These are phyloP conservation scores for Stenocarpella maydis DNA, from an alignment of 2,329 filamentous ascomycete genomes.

Conservation along the genomic window DNA sequence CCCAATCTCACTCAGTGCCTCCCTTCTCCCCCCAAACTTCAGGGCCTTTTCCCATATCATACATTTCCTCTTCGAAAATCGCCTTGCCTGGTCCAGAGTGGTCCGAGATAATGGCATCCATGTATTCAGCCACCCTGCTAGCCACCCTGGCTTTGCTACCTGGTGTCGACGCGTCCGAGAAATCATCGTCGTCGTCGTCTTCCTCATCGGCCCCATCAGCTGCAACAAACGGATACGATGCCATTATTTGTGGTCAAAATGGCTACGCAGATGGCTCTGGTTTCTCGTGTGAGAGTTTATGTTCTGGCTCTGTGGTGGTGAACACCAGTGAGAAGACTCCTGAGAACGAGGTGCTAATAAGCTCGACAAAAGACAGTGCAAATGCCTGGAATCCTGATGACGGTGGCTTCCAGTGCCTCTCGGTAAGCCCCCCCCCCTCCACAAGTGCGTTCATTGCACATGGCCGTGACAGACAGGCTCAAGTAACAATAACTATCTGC, in stretches of 20 bases:
- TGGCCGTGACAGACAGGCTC: not conserved
- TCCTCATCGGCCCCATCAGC: not conserved
- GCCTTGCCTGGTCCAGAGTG: not conserved
- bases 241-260: conserved; percentile 41
- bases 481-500: not conserved
- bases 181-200: not conserved
- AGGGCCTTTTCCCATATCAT: not conserved
- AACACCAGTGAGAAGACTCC: not conserved
- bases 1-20: not conserved
- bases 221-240: conserved; percentile 40
- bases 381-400: conserved; percentile 45
- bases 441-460: not conserved
- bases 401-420: conserved; percentile 43
- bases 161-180: conserved; percentile 13
- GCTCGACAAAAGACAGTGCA: conserved; percentile 40
- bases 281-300: conserved; percentile 23
- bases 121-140: conserved; percentile 21
- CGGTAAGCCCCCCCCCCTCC: conserved; percentile 36
- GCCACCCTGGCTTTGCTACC: conserved; percentile 33
- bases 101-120: conserved; percentile 19
- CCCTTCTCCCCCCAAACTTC: not conserved
- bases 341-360: conserved; percentile 21
- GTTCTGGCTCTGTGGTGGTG: not conserved
- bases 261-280: conserved; percentile 37
- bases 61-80: not conserved